These are phyloP conservation scores for Cryphonectria japonica DNA, from an alignment of 2,329 filamentous ascomycete species.

Conservation along the genomic window DNA sequence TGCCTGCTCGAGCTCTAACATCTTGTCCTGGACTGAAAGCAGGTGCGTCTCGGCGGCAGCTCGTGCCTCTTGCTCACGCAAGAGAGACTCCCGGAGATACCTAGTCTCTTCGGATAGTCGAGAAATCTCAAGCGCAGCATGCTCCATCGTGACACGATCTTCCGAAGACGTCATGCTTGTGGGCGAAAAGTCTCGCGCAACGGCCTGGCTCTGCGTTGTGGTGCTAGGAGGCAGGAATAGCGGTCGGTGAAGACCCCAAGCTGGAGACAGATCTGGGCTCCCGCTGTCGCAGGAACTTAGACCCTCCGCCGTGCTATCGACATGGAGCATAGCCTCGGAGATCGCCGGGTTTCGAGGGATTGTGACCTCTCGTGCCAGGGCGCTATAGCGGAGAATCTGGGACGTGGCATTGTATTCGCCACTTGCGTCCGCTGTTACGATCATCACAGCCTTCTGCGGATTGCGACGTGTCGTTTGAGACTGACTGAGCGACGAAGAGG, in stretches of 20 bases:
- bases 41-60: slow-evolving; percentile 75
- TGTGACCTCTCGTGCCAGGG: slow-evolving; percentile 88
- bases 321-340: slow-evolving; percentile 67
- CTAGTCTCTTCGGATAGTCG: slow-evolving; percentile 80
- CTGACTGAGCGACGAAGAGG: slow-evolving; percentile 47
- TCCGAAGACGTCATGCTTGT: slow-evolving; percentile 45
- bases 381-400: slow-evolving; percentile 93
- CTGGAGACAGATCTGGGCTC: slow-evolving; percentile 37
- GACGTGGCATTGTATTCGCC: slow-evolving; percentile 97
- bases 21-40: slow-evolving; percentile 67
- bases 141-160: slow-evolving; percentile 76
- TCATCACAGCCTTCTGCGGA: slow-evolving; percentile 91
- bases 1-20: slow-evolving; percentile 74
- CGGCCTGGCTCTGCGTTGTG: slow-evolving; percentile 32
- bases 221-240: slow-evolving; percentile 45
- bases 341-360: slow-evolving; percentile 87
- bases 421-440: slow-evolving; percentile 89
- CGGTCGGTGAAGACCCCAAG: slow-evolving; percentile 42
- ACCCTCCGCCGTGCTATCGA: slow-evolving; percentile 36
- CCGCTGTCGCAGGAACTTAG: slow-evolving; percentile 31
- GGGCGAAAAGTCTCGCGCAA: slow-evolving; percentile 45
- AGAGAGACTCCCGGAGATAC: slow-evolving; percentile 69
- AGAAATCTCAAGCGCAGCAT: slow-evolving; percentile 78
- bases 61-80: slow-evolving; percentile 71
- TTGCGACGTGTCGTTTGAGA: slow-evolving; percentile 57